Evolutionary conservation across 2,329 filamentous ascomycete species (phyloP), one percentile per base, ranked within the genome.

Genomic region (Fusarium mangiferae): DNA sequence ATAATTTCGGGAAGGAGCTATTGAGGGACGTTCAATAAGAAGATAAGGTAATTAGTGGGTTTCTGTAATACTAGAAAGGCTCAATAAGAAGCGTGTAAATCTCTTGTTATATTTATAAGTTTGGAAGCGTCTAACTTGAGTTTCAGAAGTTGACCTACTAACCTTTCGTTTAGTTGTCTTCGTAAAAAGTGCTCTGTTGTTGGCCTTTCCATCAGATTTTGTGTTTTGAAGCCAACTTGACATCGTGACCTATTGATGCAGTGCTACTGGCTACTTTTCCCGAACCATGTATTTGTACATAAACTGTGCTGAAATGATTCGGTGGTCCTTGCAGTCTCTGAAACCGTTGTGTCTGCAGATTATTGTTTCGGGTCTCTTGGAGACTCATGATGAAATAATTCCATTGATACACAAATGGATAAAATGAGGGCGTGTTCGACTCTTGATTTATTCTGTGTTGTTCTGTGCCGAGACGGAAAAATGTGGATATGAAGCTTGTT

Each of bases 401-500:
- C 35, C 24, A 28, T n/a, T n/a, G 24, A n/a, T 28, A 20, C 35
- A 55, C 11, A 22, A 38, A n/a, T 41, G 11, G 30, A 41, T 38
- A n/a, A n/a, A 17, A 22, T 39, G 51, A 38, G 33, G 24, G 8
- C 20, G 24, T 17, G 4, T 35, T 39, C 26, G 14, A 55, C 24
- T n/a, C n/a, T 35, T 26, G 20, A 26, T n/a, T 38, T 36, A 26
- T 54, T 54, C 35, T 39, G 20, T 28, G 11, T 56, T 36, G 33
- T 41, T 36, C 8, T 41, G 35, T 56, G 52, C 66, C 62, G 38
- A 74, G 67, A 38, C 62, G 67, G 67, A 38, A 72, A 44, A 68
- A 55, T 74, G 72, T 74, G 72, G 72, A 58, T 60, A 73, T 39
- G 70, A 73, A 74, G 72, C 72, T 74, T 74, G 41, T 62, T 49